Base-by-base conservation (phyloP, 1,284 basidiomycete genomes). In the Golubevia pallescens region DNA sequence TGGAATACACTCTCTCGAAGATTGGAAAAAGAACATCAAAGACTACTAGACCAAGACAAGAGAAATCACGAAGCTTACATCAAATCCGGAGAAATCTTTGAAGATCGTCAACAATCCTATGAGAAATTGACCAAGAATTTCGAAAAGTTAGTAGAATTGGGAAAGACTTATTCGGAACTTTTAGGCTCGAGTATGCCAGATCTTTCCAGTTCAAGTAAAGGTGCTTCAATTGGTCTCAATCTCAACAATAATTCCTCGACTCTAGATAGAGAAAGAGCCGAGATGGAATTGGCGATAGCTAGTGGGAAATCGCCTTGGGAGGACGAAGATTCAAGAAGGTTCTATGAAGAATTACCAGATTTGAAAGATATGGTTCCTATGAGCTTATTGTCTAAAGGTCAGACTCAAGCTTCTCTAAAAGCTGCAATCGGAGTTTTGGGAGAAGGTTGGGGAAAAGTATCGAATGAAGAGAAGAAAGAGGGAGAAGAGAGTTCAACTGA, bases 11-110 rank as follows among this genome's bases (percentile, higher is more conserved):
- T 98, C 0, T 90, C 91, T 77, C 96, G 94, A 87, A 95, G 96
- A 77, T 89, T 98, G 14, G 89, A 93, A 65, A 92, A 93, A 72
- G 94, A 97, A 70, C 94, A 97, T 80, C 80, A 97, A 93, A 91
- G 92, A 67, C 88, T 99, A 54, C 93, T 97, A 90, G 94, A 97
- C 70, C 95, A 97, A 87, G 97, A 99, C 84, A 91, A 92, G 73
- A 90, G 92, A 60, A 99, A 99, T 76, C 95, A 97, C 80, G 96
- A 99, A 87, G 97, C 96, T 65, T 99, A 99, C 85, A 98, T 99
- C 78, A 93, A 94, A 51, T 97, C 94, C 0, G 96, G 96, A 23
- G 95, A 99, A 87, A 97, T 99, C 73, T 99, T 99, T 76, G 97
- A 99, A 84, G 97, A 99, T 86, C 91, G 97, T 19, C 95, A 98